Evolutionary conservation across 371 early-diverging fungal genomes (phyloP), one percentile per base, ranked within the genome.

Genomic region (Choanephora cucurbitarum): DNA sequence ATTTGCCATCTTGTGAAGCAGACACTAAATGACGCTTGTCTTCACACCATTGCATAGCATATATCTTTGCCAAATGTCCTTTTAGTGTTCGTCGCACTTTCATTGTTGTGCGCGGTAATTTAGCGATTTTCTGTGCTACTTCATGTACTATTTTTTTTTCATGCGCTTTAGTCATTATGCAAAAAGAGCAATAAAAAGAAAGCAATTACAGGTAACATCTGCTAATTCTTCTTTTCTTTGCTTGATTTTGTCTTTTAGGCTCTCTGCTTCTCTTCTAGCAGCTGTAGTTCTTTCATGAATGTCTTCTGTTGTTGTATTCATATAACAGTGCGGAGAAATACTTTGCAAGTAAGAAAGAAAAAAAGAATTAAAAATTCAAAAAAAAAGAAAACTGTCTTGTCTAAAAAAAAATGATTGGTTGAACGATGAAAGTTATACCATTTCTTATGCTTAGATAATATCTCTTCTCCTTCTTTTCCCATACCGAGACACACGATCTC

Each of bases 1-100:
- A 81, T 73, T 97, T 98, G 52, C 98, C 98, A 70, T 98, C 98
- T 79, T 98, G 98, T 46, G 97, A 97, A 19, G 98, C 98, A 44
- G 92, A 91, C 7, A 98, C 97, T 8, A 98, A 72, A 66, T 96
- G 96, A 24, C 91, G 86, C 67, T 91, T 92, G 74, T 96, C 96
- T 15, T 79, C 79, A 1, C 95, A 91, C 97, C 98, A 98, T 73
- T 98, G 96, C 98, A 98, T 96, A n/a, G 98, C 96, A 68, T 98
- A 97, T 59, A 98, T 94, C 69, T 98, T 98, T 33, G 97, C 97
- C 49, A 97, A 77, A 77, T 98, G 98, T 39, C 98, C 98, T 75
- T 93, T 94, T 32, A 98, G 81, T 28, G 91, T 93, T 53, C 97
- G 84, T 24, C 96, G 90, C 55, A 95, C 94, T 70, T 95, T 96